phyloP scores from a whole-genome alignment of 352 stramenopile species.

The Lagenidium giganteum region DNA sequence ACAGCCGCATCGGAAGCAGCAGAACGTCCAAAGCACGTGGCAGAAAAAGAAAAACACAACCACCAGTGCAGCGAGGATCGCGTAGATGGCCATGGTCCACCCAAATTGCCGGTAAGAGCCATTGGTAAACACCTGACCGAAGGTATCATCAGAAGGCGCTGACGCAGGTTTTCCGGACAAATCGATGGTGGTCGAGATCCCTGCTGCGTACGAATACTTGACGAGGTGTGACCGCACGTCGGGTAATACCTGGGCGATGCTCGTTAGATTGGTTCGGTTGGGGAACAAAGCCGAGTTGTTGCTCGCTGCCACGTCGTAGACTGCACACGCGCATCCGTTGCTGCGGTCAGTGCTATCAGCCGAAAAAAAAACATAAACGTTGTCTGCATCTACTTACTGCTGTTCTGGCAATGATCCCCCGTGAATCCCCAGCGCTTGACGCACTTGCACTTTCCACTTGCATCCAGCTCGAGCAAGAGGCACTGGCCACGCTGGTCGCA shows the following conservation, averaged over 20 bases:
- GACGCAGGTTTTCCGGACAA: no score
- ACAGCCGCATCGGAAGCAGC: slow-evolving; percentile 44
- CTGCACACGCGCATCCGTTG: no score
- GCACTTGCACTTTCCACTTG: slow-evolving; percentile 52
- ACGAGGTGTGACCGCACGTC: slow-evolving; percentile 42
- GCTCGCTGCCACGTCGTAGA: slow-evolving; percentile 46
- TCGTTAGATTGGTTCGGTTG: slow-evolving; percentile 23
- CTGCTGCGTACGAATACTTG: slow-evolving; percentile 31
- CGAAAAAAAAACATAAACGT: not conserved
- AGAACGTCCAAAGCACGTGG: slow-evolving; percentile 43
- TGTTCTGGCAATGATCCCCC: slow-evolving; percentile 59
- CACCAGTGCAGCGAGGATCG: slow-evolving; percentile 17
- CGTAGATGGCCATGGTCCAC: slow-evolving; percentile 29
- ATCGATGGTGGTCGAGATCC: slow-evolving; percentile 14
- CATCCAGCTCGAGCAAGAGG: slow-evolving; percentile 42
- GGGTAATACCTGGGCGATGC: slow-evolving; percentile 27
- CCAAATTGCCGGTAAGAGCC: slow-evolving; percentile 48
- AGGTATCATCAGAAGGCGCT: not conserved
- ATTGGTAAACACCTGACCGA: not conserved
- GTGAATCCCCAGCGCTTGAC: slow-evolving; percentile 62
- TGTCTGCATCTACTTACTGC: slow-evolving; percentile 44
- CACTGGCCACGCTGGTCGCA: slow-evolving; percentile 60
- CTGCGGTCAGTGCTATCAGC: no score
- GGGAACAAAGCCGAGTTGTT: slow-evolving; percentile 46
- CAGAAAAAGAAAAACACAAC: slow-evolving; percentile 35